phyloP scores from a whole-genome alignment of 2,329 filamentous ascomycete species.

The Cryphonectria japonica region DNA sequence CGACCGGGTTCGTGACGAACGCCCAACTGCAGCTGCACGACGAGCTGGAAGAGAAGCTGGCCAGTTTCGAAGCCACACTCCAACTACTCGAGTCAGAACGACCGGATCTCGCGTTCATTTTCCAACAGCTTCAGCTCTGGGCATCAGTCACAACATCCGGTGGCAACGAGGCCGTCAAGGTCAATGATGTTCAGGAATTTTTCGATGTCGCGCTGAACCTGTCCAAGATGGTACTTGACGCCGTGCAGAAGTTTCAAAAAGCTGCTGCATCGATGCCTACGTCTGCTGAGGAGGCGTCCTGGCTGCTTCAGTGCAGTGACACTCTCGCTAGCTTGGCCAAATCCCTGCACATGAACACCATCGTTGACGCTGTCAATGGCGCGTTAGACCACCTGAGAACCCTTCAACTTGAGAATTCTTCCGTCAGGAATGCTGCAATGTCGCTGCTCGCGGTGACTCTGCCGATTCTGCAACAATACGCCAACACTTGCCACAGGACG shows the following conservation, averaged over 20 bases:
- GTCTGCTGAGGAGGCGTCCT: constrained; percentile 64
- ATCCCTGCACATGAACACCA: constrained; percentile 61
- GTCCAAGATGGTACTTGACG: constrained; percentile 78
- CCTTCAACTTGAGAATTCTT: constrained; percentile 43
- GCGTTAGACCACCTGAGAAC: constrained; percentile 44
- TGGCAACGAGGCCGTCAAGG: constrained; percentile 27
- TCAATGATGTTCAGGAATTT: constrained; percentile 47
- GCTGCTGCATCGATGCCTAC: constrained; percentile 57
- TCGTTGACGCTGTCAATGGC: constrained; percentile 49
- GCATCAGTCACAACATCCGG: constrained; percentile 40
- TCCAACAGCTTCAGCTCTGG: constrained; percentile 71
- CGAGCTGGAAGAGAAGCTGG: constrained; percentile 43
- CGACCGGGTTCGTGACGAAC: constrained; percentile 52
- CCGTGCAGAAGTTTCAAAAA: constrained; percentile 73
- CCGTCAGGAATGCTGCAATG: constrained; percentile 50
- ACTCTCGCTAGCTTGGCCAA: constrained; percentile 57
- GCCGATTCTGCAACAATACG: constrained; percentile 78
- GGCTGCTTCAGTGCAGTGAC: constrained; percentile 63
- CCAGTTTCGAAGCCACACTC: constrained; percentile 46
- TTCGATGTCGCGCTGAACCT: constrained; percentile 63
- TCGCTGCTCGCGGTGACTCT: constrained; percentile 64
- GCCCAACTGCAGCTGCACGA: constrained; percentile 40
- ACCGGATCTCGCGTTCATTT: constrained; percentile 65
- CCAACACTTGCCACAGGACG: constrained; percentile 60
- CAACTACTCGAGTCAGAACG: constrained; percentile 47